Conservation (phyloP, 2,329 filamentous ascomycete genomes). For the Diaporthe vaccinii region DNA sequence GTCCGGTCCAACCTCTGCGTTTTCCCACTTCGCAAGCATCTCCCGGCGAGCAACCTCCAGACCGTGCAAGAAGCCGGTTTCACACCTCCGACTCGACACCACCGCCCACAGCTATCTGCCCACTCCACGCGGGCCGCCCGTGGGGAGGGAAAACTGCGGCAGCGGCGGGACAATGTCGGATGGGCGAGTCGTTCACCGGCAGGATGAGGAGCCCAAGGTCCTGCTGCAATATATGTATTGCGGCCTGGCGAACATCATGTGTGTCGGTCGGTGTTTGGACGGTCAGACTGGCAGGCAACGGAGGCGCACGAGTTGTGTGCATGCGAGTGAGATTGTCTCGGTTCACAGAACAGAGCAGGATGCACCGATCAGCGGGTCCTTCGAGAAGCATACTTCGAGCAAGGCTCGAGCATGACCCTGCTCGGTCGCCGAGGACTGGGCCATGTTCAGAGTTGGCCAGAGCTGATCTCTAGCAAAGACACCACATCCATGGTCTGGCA, state of each 20-base stretch:
- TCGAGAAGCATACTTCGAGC: background rate
- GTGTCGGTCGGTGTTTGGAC: background rate
- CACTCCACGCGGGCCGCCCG: background rate
- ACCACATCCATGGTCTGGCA: background rate
- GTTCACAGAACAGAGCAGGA: background rate
- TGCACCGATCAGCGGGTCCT: background rate
- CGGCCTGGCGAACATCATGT: constrained; percentile 25
- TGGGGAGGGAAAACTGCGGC: constrained; percentile 15
- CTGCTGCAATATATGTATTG: constrained; percentile 29
- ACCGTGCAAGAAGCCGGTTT: constrained; percentile 30
- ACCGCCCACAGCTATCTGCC: constrained; percentile 18
- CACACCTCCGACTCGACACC: constrained; percentile 25
- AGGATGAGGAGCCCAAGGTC: constrained; percentile 12
- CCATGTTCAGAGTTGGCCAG: background rate
- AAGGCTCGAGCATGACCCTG: background rate
- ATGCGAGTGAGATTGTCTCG: background rate
- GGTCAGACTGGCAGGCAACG: background rate
- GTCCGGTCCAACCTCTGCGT: constrained; percentile 14
- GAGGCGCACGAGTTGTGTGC: background rate
- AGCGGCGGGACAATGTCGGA: constrained; percentile 19
- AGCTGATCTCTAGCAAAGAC: background rate
- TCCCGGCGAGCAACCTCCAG: constrained; percentile 19
- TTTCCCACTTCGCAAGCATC: constrained; percentile 27
- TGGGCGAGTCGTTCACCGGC: constrained; percentile 25
- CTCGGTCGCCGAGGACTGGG: background rate